Conservation (phyloP, 176 grass and related monocot species). For the barley (Hordeum vulgare) region MorexV3_pseudomolecules_assembly NC_058522.1:193868893-193869392, state of each 20-base stretch:
- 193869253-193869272: too few species aligned
- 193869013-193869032: not conserved
- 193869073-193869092: not conserved
- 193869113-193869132: not conserved
- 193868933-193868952: constrained; percentile 29
- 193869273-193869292: too few species aligned
- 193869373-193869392: too few species aligned
- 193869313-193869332: too few species aligned
- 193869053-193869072: not conserved
- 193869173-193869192: too few species aligned
- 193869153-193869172: too few species aligned
- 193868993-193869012: constrained; percentile 18
- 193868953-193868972: constrained; percentile 46
- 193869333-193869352: too few species aligned
- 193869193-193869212: too few species aligned
- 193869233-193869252: too few species aligned
- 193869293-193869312: too few species aligned
- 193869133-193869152: not conserved
- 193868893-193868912: constrained; percentile 20
- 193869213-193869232: too few species aligned
- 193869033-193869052: not conserved
- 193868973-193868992: constrained; percentile 24
- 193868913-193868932: constrained; percentile 53
- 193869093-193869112: not conserved
- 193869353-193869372: too few species aligned